Conservation (phyloP, 805 yeast genomes). For the Priceomyces melissophilus region DNA sequence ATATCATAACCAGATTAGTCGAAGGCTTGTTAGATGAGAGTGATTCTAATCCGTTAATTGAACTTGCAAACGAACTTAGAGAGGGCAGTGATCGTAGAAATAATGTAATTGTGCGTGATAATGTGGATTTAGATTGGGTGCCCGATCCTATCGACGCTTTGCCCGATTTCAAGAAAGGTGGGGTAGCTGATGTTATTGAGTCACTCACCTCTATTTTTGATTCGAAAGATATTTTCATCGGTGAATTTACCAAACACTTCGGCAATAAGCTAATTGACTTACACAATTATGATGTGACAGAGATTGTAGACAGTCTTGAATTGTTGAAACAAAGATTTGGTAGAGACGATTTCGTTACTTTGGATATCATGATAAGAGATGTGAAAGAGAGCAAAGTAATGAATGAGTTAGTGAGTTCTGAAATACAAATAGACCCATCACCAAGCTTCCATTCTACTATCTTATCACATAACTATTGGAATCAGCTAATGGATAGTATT, state of each 20-base stretch:
- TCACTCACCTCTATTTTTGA: conserved; percentile 71
- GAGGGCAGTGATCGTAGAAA: conserved; percentile 11
- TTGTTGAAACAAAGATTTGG: conserved; percentile 64
- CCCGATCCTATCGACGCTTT: conserved; percentile 91
- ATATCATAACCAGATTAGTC: conserved; percentile 67
- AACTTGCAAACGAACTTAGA: conserved; percentile 53
- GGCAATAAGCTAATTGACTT: conserved; percentile 52
- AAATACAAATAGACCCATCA: neutral
- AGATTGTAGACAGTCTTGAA: conserved; percentile 42
- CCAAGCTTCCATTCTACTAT: conserved; percentile 51
- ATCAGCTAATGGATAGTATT: conserved; percentile 38
- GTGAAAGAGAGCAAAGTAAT: conserved; percentile 52
- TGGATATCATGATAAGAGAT: conserved; percentile 85
- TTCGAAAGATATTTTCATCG: conserved; percentile 59
- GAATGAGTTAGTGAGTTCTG: conserved; percentile 23
- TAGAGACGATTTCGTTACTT: conserved; percentile 56
- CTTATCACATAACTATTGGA: conserved; percentile 83
- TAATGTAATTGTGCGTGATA: conserved; percentile 29
- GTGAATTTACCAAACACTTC: conserved; percentile 60
- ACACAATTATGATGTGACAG: conserved; percentile 36
- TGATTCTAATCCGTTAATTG: conserved; percentile 42
- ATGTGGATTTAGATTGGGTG: conserved; percentile 56
- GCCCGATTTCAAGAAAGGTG: conserved; percentile 69
- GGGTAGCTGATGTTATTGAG: conserved; percentile 65
- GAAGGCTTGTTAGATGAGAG: conserved; percentile 59